A percentile compares a stretch with the other conserved stretches of the same genome.
Conservation (phyloP, 257 asterid genomes). For the Perilla frutescens region DNA sequence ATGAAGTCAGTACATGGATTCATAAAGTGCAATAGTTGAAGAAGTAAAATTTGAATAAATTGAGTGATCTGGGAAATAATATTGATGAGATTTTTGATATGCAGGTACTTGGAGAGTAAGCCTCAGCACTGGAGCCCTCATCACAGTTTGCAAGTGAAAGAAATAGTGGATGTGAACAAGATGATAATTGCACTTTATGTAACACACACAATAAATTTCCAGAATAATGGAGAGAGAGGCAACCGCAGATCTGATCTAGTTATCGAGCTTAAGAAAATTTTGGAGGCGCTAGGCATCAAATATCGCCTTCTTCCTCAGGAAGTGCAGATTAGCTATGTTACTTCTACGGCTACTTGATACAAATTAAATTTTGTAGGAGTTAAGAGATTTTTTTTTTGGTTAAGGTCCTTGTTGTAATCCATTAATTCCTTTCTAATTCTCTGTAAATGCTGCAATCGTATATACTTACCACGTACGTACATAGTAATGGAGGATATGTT, state of each 20-base stretch:
- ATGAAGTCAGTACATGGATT: not conserved
- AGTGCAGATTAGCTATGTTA: constrained; percentile 48
- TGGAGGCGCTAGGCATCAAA: constrained; percentile 60
- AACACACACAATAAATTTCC: constrained; percentile 70
- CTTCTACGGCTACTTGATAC: constrained; percentile 6
- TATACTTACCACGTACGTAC: not conserved
- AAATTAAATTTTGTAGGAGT: constrained; percentile 28
- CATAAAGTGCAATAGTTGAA: not conserved
- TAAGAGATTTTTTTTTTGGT: not conserved
- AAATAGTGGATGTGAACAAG: constrained; percentile 72
- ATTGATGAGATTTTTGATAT: not conserved
- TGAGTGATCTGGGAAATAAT: too few relatives aligned
- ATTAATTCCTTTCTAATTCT: not conserved
- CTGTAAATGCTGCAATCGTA: not conserved
- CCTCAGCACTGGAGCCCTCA: constrained; percentile 68
- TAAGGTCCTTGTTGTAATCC: not conserved
- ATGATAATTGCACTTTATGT: constrained; percentile 58
- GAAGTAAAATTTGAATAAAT: too few relatives aligned
- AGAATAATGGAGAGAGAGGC: constrained; percentile 52
- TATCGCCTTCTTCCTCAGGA: constrained; percentile 67
- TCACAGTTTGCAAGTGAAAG: constrained; percentile 60
- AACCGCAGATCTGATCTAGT: constrained; percentile 63
- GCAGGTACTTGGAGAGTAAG: constrained; percentile 78
- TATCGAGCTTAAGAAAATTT: constrained; percentile 56
- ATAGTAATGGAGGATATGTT: too few relatives aligned